phyloP scores from a whole-genome alignment of 1,139 yeast genomes.

The Maudiozyma humilis region DNA sequence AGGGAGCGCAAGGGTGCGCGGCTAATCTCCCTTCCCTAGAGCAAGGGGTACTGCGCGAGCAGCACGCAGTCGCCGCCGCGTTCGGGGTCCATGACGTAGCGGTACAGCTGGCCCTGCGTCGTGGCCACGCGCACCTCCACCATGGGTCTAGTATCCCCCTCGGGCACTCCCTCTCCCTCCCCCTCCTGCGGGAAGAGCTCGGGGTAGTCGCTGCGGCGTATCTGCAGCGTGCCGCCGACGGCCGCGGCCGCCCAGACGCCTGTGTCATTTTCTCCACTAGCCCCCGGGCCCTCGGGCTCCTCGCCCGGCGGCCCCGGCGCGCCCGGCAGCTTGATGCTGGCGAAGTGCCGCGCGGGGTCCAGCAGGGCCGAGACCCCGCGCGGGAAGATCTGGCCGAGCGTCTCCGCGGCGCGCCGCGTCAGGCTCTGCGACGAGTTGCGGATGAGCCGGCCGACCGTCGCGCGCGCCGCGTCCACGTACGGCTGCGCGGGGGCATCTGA shows the following conservation, averaged over 20 bases:
- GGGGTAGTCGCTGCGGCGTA: not conserved
- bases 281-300: slow-evolving; percentile 18
- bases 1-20: too few relatives aligned
- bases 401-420: slow-evolving; percentile 70
- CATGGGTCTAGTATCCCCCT: slow-evolving; percentile 30
- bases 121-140: slow-evolving; percentile 52
- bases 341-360: slow-evolving; percentile 91
- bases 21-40: too few relatives aligned
- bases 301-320: slow-evolving; percentile 4
- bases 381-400: slow-evolving; percentile 82
- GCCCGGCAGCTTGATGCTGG: slow-evolving; percentile 76
- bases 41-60: slow-evolving; percentile 56
- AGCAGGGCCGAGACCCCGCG: slow-evolving; percentile 67
- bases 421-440: slow-evolving; percentile 46
- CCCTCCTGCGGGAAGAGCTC: not conserved
- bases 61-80: slow-evolving; percentile 90
- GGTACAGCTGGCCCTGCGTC: slow-evolving; percentile 78
- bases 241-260: not conserved
- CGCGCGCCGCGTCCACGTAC: slow-evolving; percentile 57
- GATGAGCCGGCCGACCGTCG: slow-evolving; percentile 64
- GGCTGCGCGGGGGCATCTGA: slow-evolving; percentile 38
- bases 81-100: slow-evolving; percentile 78
- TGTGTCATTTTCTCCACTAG: slow-evolving; percentile 8
- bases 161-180: too few relatives aligned
- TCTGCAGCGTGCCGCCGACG: not conserved